Evolutionary conservation across 495 filamentous ascomycete genomes (phyloP).

Genomic region (Penicillium salamii): DNA sequence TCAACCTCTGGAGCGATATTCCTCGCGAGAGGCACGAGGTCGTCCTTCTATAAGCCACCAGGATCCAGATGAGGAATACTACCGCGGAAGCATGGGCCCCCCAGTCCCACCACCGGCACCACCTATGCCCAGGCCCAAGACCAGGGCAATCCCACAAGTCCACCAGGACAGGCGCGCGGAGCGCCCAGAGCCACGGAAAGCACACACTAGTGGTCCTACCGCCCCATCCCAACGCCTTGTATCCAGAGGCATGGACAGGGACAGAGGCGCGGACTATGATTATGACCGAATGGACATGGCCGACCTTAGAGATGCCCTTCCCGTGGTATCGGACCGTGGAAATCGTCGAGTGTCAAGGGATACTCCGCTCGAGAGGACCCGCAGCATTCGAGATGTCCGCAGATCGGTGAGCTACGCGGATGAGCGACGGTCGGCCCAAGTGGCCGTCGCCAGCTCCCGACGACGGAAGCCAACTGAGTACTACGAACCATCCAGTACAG

Average conservation of each 20-base stretch:
- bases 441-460: slow-evolving; percentile 34
- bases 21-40: slow-evolving; percentile 25
- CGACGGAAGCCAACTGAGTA: slow-evolving; percentile 34
- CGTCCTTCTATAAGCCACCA: slow-evolving; percentile 13
- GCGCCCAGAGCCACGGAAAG: slow-evolving; percentile 15
- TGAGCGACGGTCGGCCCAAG: slow-evolving; percentile 23
- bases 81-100: slow-evolving; percentile 26
- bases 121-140: slow-evolving; percentile 27
- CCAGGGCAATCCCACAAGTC: slow-evolving; percentile 30
- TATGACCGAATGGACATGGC: slow-evolving; percentile 28
- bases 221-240: slow-evolving; percentile 30
- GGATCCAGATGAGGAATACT: slow-evolving; percentile 42
- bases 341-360: slow-evolving; percentile 31
- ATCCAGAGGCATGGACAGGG: slow-evolving; percentile 21
- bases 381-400: slow-evolving; percentile 29
- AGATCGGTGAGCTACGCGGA: slow-evolving; percentile 36
- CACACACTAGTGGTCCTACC: slow-evolving; percentile 3
- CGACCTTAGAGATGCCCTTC: slow-evolving; percentile 31
- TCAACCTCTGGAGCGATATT: slow-evolving; percentile 19
- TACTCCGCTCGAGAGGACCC: slow-evolving; percentile 32
- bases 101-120: slow-evolving; percentile 37
- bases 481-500: slow-evolving; percentile 17
- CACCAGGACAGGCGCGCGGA: slow-evolving; percentile 24
- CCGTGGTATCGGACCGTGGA: slow-evolving; percentile 19
- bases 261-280: background rate